Base-by-base conservation (phyloP, 164 flowering plant genomes). In the Piper longum region DNA sequence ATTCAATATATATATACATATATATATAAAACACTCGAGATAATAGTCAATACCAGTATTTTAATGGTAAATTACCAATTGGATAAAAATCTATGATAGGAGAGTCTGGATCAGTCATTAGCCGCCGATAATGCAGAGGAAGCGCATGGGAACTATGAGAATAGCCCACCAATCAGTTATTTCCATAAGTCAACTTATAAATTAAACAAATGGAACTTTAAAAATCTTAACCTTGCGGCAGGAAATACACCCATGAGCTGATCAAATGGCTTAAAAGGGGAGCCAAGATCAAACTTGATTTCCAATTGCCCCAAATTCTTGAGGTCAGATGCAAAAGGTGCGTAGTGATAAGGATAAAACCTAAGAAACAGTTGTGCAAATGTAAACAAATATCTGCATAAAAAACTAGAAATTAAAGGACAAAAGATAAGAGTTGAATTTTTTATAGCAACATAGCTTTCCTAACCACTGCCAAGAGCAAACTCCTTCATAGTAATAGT, bases 281-380 rank as follows among this genome's bases (percentile, higher is more conserved):
- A 44, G 48, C 99, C 99, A 17, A 88, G 69, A 57, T 88, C 83
- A 76, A 95, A 95, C 54, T 67, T 76, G 65, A 91, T 88, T 61
- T 84, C 56, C 74, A 95, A 62, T 77, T 85, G 71, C 52, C 68
- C 85, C 65, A 95, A 84, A 75, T 73, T 87, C 76, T 82, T 88
- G 48, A 95, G 81, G 77, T 95, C 99, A 66, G 99, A 95, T 66
- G 99, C 99, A 85, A 95, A 95, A 5, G 99, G 99, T 2, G 99
- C 97, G 85, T 92, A 89, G 71, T 92, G 96, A 65, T 92, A 92
- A 3, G 98, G 98, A 77, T 90, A 93, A 80, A 85, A 90, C 97
- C 97, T 90, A 82, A 59, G 54, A 41, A 41, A 42, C 60, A 52
- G 16, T 36, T 51, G 6, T 48, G 52, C 14, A 48, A 48, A 5